Evolutionary conservation across 2,329 filamentous ascomycete genomes (phyloP).

Genomic region (Calonectria naviculata): DNA sequence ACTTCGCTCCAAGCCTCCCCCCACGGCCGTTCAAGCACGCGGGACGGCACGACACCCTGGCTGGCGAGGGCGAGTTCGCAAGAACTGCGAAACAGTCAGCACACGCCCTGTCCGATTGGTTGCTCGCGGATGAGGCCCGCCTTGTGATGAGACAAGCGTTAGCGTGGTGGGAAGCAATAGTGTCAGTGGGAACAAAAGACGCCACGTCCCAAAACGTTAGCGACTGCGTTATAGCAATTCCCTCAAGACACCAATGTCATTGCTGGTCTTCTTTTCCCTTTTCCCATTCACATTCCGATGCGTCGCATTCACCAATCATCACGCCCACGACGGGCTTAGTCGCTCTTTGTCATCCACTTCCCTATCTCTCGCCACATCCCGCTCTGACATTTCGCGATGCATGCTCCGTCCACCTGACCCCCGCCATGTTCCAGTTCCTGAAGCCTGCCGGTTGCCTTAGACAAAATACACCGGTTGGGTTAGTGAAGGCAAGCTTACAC

Average conservation of each 20-base stretch:
- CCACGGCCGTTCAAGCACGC: not conserved
- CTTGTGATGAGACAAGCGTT: constrained; percentile 1
- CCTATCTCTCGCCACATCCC: no score
- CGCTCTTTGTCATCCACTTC: not conserved
- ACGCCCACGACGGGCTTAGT: not conserved
- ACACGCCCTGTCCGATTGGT: not conserved
- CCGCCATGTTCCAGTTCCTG: not conserved
- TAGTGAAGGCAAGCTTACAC: not conserved
- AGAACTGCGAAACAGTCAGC: not conserved
- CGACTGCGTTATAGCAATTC: not conserved
- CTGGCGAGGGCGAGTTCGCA: not conserved
- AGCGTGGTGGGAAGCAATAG: not conserved
- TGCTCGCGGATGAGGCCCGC: not conserved
- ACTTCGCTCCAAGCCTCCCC: not conserved
- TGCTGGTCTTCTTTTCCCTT: not conserved
- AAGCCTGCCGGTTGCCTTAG: not conserved
- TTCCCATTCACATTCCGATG: not conserved
- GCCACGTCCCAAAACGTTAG: not conserved
- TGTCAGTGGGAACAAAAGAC: not conserved
- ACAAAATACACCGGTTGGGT: not conserved
- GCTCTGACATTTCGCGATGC: not conserved
- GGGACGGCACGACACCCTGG: not conserved
- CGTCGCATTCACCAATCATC: not conserved
- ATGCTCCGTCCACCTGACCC: not conserved
- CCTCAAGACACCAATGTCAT: not conserved